Percentiles rank a stretch among this genome's conserved stretches.
Conservation (phyloP, 495 filamentous ascomycete genomes). For the Chaetomidium leptoderma region DNA sequence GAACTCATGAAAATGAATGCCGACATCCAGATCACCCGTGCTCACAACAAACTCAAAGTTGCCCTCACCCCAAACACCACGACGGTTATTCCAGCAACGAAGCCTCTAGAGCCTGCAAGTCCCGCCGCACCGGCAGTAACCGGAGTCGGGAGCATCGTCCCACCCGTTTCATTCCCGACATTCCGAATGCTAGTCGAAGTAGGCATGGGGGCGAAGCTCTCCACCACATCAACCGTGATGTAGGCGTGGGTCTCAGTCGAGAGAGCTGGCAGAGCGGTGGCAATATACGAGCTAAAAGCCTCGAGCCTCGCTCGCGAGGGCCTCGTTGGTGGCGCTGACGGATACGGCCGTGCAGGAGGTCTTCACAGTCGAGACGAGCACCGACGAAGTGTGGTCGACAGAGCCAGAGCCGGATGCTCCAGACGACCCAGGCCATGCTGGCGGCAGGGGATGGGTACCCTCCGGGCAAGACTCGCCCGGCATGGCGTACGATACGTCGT, state of each 20-base stretch:
- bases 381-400: neutral
- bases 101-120: neutral
- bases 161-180: neutral
- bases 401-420: neutral
- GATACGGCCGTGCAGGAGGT: neutral
- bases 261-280: neutral
- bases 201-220: neutral
- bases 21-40: neutral
- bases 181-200: neutral
- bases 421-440: too few species aligned
- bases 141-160: neutral
- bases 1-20: too few species aligned
- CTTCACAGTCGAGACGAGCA: neutral
- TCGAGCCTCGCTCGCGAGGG: conserved; percentile 4
- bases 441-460: neutral
- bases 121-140: neutral
- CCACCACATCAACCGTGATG: too few species aligned
- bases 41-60: neutral
- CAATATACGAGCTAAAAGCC: neutral
- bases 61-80: neutral
- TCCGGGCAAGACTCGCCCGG: conserved; percentile 9
- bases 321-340: conserved; percentile 5
- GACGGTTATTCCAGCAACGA: neutral
- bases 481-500: conserved; percentile 12
- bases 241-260: neutral